Evolutionary conservation across 1,284 basidiomycete genomes (phyloP).

Genomic region (Marasmius tenuissimus): DNA sequence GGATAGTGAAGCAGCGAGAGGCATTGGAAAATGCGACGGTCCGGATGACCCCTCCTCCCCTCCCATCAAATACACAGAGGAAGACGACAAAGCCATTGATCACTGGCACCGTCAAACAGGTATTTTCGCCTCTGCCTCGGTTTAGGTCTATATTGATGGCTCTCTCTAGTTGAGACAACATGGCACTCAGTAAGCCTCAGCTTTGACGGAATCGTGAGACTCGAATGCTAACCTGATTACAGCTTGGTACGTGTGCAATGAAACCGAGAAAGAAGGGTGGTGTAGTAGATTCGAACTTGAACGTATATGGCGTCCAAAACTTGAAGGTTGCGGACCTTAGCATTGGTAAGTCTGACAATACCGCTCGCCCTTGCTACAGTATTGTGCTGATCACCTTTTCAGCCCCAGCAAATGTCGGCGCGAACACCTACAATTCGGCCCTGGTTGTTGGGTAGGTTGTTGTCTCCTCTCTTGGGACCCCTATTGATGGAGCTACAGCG

Average conservation of each 20-base stretch:
- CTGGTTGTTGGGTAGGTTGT: slow-evolving; percentile 8
- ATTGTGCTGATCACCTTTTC: slow-evolving; percentile 6
- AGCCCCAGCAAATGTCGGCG: slow-evolving; percentile 26
- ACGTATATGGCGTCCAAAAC: slow-evolving; percentile 60
- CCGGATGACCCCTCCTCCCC: slow-evolving; percentile 44
- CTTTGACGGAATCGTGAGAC: neutral
- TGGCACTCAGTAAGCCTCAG: slow-evolving; percentile 54
- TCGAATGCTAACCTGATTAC: neutral
- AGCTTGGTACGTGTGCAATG: slow-evolving; percentile 72
- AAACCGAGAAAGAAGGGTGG: slow-evolving; percentile 56
- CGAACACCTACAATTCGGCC: slow-evolving; percentile 16
- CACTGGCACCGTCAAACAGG: slow-evolving; percentile 35
- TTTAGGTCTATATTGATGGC: neutral
- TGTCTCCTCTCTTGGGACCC: neutral
- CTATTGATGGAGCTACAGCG: neutral
- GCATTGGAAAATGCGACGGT: slow-evolving; percentile 3
- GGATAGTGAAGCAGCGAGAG: slow-evolving; percentile 13
- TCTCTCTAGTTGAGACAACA: slow-evolving; percentile 37
- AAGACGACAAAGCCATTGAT: slow-evolving; percentile 58
- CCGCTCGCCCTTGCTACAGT: neutral
- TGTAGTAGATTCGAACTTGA: slow-evolving; percentile 60
- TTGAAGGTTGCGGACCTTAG: slow-evolving; percentile 55
- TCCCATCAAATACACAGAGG: slow-evolving; percentile 51
- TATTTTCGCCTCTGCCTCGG: slow-evolving; percentile 11
- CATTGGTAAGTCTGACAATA: neutral